phyloP scores from a whole-genome alignment of 352 stramenopile genomes.

The Thalassiosira hispida region DNA sequence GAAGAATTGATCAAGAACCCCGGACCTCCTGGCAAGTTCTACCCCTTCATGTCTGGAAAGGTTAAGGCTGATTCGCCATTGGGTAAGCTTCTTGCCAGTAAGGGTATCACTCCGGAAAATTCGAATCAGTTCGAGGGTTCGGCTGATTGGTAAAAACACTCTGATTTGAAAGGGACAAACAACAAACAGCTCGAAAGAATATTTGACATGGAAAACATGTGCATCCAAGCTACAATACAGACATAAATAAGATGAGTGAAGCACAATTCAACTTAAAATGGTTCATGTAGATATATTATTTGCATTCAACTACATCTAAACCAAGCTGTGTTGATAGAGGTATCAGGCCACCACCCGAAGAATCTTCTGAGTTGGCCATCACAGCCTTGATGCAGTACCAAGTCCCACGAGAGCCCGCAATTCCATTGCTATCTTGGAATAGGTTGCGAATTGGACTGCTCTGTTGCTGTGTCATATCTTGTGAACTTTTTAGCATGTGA shows the following conservation, averaged over 20 bases:
- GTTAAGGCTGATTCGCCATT: constrained; percentile 85
- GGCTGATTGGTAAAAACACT: constrained; percentile 81
- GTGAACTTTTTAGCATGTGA: not conserved
- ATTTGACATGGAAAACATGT: no score
- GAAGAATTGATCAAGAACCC: constrained; percentile 85
- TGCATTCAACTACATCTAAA: no score
- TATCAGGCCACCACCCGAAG: no score
- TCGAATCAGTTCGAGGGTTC: constrained; percentile 85
- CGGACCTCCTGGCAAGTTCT: constrained; percentile 84
- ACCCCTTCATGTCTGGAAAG: constrained; percentile 86
- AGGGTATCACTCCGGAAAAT: constrained; percentile 85
- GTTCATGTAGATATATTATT: no score
- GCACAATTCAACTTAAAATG: no score
- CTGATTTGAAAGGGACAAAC: not conserved
- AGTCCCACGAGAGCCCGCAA: constrained; percentile 19
- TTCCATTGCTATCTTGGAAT: constrained; percentile 26
- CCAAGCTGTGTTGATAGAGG: no score
- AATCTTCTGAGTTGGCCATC: not conserved
- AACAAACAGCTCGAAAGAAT: constrained; percentile 7
- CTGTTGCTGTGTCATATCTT: not conserved
- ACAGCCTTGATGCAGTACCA: constrained; percentile 12
- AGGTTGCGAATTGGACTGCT: not conserved
- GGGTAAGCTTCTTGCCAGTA: constrained; percentile 78
- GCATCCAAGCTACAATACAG: no score
- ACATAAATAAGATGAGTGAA: no score